Evolutionary conservation across 1,284 basidiomycete genomes (phyloP).

Genomic region (Cryptococcus sp.): DNA sequence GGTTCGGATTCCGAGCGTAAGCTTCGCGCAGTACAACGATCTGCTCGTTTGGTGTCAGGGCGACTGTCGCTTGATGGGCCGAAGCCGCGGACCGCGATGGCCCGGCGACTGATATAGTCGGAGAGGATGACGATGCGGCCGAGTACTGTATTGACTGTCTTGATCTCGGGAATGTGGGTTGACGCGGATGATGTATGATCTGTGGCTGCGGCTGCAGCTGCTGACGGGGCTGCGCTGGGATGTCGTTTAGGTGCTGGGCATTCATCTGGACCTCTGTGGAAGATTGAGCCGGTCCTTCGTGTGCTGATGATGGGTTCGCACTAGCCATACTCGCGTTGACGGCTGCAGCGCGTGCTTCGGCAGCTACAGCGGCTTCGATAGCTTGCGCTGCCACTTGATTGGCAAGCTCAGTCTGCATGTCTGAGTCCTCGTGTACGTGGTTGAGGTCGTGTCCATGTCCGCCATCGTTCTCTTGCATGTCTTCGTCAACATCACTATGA

Average conservation of each 20-base stretch:
- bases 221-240: not conserved
- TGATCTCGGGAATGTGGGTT: slow-evolving; percentile 24
- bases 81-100: not conserved
- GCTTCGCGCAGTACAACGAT: slow-evolving; percentile 40
- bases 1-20: slow-evolving; percentile 46
- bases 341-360: slow-evolving; percentile 13
- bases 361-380: slow-evolving; percentile 32
- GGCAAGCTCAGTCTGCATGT: slow-evolving; percentile 39
- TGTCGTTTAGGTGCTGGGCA: no score
- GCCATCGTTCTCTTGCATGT: slow-evolving; percentile 1
- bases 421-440: slow-evolving; percentile 19
- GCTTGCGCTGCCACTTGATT: slow-evolving; percentile 44
- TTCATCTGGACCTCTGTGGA: not conserved
- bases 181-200: slow-evolving; percentile 15
- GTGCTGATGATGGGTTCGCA: not conserved
- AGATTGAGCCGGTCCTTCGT: no score
- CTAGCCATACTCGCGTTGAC: not conserved
- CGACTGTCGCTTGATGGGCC: slow-evolving; percentile 3
- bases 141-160: slow-evolving; percentile 1
- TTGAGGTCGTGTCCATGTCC: slow-evolving; percentile 9
- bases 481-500: not conserved
- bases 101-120: not conserved
- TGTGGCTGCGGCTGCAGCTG: slow-evolving; percentile 1
- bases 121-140: slow-evolving; percentile 2
- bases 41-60: slow-evolving; percentile 29